phyloP scores from a whole-genome alignment of 176 grass and related monocot species.

The Calamus simplicifolius region DNA sequence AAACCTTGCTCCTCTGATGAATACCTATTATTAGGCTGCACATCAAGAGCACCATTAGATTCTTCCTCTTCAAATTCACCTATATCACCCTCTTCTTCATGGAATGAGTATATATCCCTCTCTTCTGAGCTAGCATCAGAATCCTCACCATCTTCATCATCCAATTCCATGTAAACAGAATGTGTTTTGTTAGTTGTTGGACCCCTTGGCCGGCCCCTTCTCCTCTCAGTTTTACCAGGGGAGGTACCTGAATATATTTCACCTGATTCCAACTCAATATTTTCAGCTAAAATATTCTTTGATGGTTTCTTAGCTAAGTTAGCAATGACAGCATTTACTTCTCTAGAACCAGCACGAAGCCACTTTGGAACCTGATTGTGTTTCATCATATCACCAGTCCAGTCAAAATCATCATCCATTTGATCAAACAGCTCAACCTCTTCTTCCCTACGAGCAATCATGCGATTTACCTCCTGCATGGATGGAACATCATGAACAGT shows the following conservation, averaged over 20 bases:
- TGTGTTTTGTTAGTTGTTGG: slow-evolving; percentile 31
- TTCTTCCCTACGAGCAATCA: slow-evolving; percentile 87
- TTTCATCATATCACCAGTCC: slow-evolving; percentile 87
- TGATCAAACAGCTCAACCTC: slow-evolving; percentile 97
- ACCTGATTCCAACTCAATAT: slow-evolving; percentile 37
- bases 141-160: slow-evolving; percentile 75
- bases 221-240: slow-evolving; percentile 47
- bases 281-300: slow-evolving; percentile 44
- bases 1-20: slow-evolving; percentile 23
- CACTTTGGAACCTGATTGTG: slow-evolving; percentile 83
- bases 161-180: slow-evolving; percentile 79
- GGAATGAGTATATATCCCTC: slow-evolving; percentile 40
- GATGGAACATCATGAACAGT: slow-evolving; percentile 95
- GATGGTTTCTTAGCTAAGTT: slow-evolving; percentile 75
- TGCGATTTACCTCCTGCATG: slow-evolving; percentile 95
- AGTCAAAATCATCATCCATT: slow-evolving; percentile 98
- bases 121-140: slow-evolving; percentile 78
- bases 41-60: slow-evolving; percentile 45
- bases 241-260: slow-evolving; percentile 15
- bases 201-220: slow-evolving; percentile 49
- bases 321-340: slow-evolving; percentile 53
- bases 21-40: slow-evolving; percentile 44
- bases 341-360: slow-evolving; percentile 67
- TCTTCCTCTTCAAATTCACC: slow-evolving; percentile 85
- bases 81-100: slow-evolving; percentile 64